Evolutionary conservation across 2,329 filamentous ascomycete genomes (phyloP).

Genomic region (Calycina herbarum): DNA sequence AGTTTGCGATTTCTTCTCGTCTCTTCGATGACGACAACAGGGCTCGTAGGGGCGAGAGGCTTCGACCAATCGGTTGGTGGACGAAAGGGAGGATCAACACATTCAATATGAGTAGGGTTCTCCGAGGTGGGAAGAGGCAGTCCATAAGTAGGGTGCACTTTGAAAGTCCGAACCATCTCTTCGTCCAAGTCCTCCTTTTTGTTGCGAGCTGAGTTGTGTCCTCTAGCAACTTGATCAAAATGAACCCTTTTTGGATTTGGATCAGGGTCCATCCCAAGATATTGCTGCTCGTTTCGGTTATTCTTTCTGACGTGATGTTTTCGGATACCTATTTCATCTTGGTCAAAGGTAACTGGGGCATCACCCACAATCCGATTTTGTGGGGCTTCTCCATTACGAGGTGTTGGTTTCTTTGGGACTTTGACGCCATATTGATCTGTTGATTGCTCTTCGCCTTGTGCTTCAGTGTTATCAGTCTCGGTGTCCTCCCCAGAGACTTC

Average conservation of each 20-base stretch:
- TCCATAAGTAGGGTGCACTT: constrained; percentile 27
- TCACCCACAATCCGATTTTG: constrained; percentile 31
- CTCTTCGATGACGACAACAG: constrained; percentile 20
- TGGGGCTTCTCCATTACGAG: constrained; percentile 29
- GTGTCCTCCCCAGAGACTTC: constrained; percentile 25
- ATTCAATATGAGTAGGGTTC: constrained; percentile 20
- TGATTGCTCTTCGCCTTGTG: constrained; percentile 27
- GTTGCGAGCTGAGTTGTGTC: constrained; percentile 33
- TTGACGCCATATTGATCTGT: constrained; percentile 35
- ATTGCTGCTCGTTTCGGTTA: constrained; percentile 28
- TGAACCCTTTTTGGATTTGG: constrained; percentile 33
- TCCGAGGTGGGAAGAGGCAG: constrained; percentile 22
- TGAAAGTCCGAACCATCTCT: constrained; percentile 24
- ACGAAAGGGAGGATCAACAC: constrained; percentile 17
- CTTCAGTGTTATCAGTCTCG: constrained; percentile 22
- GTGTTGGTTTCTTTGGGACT: constrained; percentile 31
- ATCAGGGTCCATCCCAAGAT: constrained; percentile 30
- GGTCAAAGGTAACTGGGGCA: constrained; percentile 30
- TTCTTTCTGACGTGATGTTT: constrained; percentile 28
- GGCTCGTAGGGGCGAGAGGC: constrained; percentile 17
- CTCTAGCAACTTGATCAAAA: constrained; percentile 31
- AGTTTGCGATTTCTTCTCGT: constrained; percentile 6
- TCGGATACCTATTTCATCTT: constrained; percentile 35
- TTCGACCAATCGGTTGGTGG: constrained; percentile 19
- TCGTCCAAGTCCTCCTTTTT: constrained; percentile 34